phyloP scores from a whole-genome alignment of 2,329 filamentous ascomycete species.

The Sclerotinia subarctica region DNA sequence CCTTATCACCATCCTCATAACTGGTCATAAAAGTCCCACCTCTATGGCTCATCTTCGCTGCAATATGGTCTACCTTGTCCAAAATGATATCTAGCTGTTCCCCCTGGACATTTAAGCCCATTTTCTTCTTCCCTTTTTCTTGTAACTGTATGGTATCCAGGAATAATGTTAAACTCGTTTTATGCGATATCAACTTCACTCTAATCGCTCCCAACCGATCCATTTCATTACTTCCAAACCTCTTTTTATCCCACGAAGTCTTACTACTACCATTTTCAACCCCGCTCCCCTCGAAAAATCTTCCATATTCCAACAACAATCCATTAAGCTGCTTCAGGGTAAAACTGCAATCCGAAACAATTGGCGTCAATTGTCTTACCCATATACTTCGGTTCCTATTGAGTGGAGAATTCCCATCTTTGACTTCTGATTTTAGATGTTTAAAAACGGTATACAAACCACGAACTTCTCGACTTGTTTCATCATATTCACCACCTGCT shows the following conservation, averaged over 20 bases:
- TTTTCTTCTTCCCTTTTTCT: constrained; percentile 44
- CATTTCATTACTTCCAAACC: constrained; percentile 37
- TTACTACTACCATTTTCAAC: constrained; percentile 16
- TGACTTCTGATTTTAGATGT: constrained; percentile 56
- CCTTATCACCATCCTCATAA: constrained; percentile 46
- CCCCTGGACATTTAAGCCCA: constrained; percentile 31
- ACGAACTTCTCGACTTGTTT: constrained; percentile 50
- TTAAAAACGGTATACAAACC: constrained; percentile 54
- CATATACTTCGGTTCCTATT: constrained; percentile 47
- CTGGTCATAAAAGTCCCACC: constrained; percentile 39
- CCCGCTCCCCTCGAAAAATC: constrained; percentile 27
- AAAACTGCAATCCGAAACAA: constrained; percentile 55
- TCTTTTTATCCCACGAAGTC: constrained; percentile 33
- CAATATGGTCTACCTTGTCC: constrained; percentile 58
- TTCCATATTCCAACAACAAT: constrained; percentile 48
- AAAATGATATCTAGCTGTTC: constrained; percentile 52
- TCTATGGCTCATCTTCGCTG: constrained; percentile 48
- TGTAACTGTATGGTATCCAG: constrained; percentile 56
- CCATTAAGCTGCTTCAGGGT: constrained; percentile 54
- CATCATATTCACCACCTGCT: constrained; percentile 48
- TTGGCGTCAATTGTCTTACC: constrained; percentile 48
- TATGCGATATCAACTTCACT: constrained; percentile 50
- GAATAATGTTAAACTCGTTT: constrained; percentile 53
- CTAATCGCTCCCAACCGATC: constrained; percentile 36
- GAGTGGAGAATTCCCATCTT: constrained; percentile 55